A percentile compares a stretch with the other conserved stretches of the same genome.
These are phyloP conservation scores for Claviceps monticola DNA, from an alignment of 2,329 filamentous ascomycete genomes.

Conservation along the genomic window DNA sequence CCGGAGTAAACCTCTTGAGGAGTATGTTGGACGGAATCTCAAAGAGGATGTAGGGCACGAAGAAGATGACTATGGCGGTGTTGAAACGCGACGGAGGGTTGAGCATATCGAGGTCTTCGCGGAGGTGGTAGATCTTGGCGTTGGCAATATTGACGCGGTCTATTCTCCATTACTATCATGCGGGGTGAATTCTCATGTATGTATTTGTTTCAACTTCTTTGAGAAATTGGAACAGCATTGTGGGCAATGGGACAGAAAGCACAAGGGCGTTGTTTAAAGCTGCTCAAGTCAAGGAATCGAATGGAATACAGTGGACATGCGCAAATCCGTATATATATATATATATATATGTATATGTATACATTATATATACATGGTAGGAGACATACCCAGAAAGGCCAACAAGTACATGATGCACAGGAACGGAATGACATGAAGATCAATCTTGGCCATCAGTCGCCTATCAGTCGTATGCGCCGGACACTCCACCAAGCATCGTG, in stretches of 20 bases:
- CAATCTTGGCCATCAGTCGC: constrained; percentile 55
- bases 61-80: constrained; percentile 67
- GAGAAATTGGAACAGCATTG: too few species aligned
- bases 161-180: constrained; percentile 4
- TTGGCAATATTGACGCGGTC: constrained; percentile 71
- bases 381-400: constrained; percentile 43
- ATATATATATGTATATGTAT: not conserved
- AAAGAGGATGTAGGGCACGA: constrained; percentile 60
- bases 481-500: constrained; percentile 15
- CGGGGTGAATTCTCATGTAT: not conserved
- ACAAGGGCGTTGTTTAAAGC: too few species aligned
- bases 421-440: constrained; percentile 57
- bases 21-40: constrained; percentile 58
- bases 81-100: constrained; percentile 47
- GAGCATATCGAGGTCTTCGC: constrained; percentile 44
- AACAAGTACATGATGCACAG: constrained; percentile 59
- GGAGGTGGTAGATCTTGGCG: constrained; percentile 53
- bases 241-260: too few species aligned
- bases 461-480: constrained; percentile 47
- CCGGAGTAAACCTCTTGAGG: constrained; percentile 47
- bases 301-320: too few species aligned
- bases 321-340: too few species aligned
- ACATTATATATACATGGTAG: not conserved
- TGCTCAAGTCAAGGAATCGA: too few species aligned
- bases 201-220: not conserved